phyloP scores from a whole-genome alignment of 2,329 filamentous ascomycete species.

The Aspergillus sp. region DNA sequence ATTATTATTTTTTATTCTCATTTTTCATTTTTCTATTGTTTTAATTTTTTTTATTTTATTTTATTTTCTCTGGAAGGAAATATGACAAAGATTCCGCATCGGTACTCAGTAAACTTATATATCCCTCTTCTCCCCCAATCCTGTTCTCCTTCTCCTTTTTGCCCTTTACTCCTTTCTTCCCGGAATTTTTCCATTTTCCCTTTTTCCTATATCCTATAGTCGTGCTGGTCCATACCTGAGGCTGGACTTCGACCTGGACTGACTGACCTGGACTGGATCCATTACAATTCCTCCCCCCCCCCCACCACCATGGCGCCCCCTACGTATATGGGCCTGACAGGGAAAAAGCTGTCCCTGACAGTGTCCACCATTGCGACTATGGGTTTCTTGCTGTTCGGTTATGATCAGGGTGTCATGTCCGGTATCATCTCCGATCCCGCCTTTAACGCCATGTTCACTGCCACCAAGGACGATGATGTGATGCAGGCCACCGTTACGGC shows the following conservation, averaged over 20 bases:
- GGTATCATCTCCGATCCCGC: constrained; percentile 1
- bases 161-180: neutral
- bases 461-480: neutral
- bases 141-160: neutral
- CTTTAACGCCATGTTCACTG: neutral
- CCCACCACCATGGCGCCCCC: neutral
- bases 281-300: no score
- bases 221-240: neutral
- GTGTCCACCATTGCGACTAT: constrained; percentile 5
- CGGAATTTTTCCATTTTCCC: neutral
- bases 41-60: no score
- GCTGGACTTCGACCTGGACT: neutral
- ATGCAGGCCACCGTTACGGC: constrained; percentile 1
- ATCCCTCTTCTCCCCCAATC: neutral
- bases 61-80: no score
- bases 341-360: neutral
- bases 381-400: constrained; percentile 7
- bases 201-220: neutral
- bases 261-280: no score
- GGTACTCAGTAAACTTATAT: no score
- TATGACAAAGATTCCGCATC: no score
- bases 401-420: constrained; percentile 2
- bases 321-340: neutral
- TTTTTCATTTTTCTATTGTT: no score
- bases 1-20: no score